A percentile compares a stretch with the other conserved stretches of the same genome.
These are phyloP conservation scores for Haplosporangium sp. DNA, from an alignment of 371 early-diverging fungal genomes.

Conservation along the genomic window DNA sequence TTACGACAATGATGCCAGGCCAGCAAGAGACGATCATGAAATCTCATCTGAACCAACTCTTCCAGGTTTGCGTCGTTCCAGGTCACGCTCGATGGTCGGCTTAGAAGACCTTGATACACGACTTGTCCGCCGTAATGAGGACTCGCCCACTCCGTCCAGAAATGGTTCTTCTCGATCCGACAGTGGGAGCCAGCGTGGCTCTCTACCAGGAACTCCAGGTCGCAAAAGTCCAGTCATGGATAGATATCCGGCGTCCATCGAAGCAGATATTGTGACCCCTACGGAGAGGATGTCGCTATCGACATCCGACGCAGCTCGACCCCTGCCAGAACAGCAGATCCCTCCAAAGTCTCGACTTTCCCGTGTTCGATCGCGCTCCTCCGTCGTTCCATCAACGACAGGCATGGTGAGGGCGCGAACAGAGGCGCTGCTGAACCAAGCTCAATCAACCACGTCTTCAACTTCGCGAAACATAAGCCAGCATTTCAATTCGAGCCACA, in stretches of 20 bases:
- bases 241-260: conserved; percentile 15
- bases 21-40: conserved; percentile 11
- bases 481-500: not conserved
- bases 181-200: not conserved
- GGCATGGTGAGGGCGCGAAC: conserved; percentile 39
- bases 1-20: conserved; percentile 5
- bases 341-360: conserved; percentile 6
- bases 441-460: conserved; percentile 14
- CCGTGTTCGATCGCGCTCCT: conserved; percentile 38
- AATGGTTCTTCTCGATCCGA: conserved; percentile 1
- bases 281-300: conserved; percentile 12
- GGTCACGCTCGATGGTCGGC: conserved; percentile 14
- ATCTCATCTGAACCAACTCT: conserved; percentile 18
- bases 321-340: not conserved
- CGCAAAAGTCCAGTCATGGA: conserved; percentile 8
- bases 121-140: too few species aligned
- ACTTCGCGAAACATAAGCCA: conserved; percentile 12
- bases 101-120: conserved; percentile 3
- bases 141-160: not conserved
- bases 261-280: conserved; percentile 12
- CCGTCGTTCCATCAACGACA: conserved; percentile 17
- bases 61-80: conserved; percentile 17
- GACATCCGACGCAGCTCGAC: not conserved
- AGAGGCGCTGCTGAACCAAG: conserved; percentile 44
- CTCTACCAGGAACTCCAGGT: conserved; percentile 15